Base-by-base conservation (phyloP, 768 basidiomycete species). In the Cystobasidiopsis lactophilus region DNA sequence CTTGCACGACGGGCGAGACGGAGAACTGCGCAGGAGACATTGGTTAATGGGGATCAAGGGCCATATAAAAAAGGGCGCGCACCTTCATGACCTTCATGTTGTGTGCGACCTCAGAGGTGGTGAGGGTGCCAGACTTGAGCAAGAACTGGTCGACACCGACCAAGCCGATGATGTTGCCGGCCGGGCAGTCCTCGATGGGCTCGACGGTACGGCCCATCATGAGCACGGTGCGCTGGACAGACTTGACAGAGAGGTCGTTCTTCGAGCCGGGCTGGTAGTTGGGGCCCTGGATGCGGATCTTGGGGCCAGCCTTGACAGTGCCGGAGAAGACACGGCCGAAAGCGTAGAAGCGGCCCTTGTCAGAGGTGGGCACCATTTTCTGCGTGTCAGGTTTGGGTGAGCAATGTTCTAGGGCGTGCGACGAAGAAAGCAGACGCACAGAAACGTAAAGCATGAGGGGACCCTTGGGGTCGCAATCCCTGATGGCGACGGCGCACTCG, bases 141-240 rank as follows among this genome's bases (percentile, higher is more conserved):
- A 98, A 71, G 85, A 96, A 98, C 72, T 98, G 93, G 71, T 98
- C 93, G 63, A 98, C 83, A 74, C 93, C 93, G 71, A 96, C 91
- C 66, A 98, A 83, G 76, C 93, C 93, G 62, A 85, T 71, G 63
- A 98, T 96, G 76, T 98, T 98, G 64, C 93, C 93, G 54, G 91
- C 79, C 35, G 93, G 93, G 70, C 93, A 96, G 67, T 96, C 91
- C 71, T 96, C 93, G 62, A 98, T 91, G 55, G 93, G 85, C 67
- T 98, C 93, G 64, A 96, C 81, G 69, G 81, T 80, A 67, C 89
- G 85, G 69, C 93, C 93, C 93, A 98, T 98, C 93, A 98, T 98
- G 67, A 98, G 77, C 44, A 98, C 85, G 40, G 93, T 98, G 57
- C 93, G 85, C 72, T 98, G 93, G 63, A 98, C 79, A 49, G 88